Evolutionary conservation across 2,329 filamentous ascomycete genomes (phyloP).

Genomic region (Waltergamsia citrina): DNA sequence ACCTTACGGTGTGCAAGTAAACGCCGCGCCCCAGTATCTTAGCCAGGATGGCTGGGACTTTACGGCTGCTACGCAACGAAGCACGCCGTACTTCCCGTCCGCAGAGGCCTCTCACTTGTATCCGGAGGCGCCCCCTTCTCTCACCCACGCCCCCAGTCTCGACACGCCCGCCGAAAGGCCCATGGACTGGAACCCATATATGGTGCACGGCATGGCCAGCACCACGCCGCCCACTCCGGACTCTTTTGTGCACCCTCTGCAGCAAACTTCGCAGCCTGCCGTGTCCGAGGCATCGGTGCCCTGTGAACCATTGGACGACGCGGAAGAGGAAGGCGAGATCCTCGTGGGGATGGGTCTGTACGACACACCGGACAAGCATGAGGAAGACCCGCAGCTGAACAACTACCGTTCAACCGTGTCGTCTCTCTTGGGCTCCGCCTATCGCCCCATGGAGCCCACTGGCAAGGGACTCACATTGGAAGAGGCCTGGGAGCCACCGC

Average conservation of each 20-base stretch:
- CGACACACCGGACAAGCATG: conserved; percentile 54
- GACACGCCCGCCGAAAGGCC: conserved; percentile 6
- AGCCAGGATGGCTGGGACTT: conserved; percentile 27
- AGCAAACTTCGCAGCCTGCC: conserved; percentile 36
- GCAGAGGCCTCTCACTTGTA: conserved; percentile 10
- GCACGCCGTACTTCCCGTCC: conserved; percentile 14
- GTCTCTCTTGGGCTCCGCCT: conserved; percentile 41
- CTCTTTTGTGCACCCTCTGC: conserved; percentile 42
- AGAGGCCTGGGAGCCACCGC: conserved; percentile 67
- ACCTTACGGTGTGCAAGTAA: conserved; percentile 31
- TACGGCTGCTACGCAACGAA: conserved; percentile 18
- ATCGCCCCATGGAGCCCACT: conserved; percentile 32
- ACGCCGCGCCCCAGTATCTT: conserved; percentile 24
- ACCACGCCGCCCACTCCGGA: conserved; percentile 52
- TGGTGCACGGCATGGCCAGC: conserved; percentile 31
- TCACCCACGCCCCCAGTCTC: not conserved
- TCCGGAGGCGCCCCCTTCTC: conserved; percentile 20
- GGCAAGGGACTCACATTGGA: conserved; percentile 75
- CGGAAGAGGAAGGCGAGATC: conserved; percentile 57
- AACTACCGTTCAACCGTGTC: conserved; percentile 45
- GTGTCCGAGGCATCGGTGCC: conserved; percentile 39
- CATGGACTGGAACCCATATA: conserved; percentile 35
- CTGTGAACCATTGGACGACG: conserved; percentile 39
- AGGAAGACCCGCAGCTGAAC: conserved; percentile 39
- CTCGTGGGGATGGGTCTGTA: conserved; percentile 79